Percentiles rank a stretch among this genome's conserved stretches.
Evolutionary conservation across 768 basidiomycete species (phyloP).

Genomic region (Chiua virens): DNA sequence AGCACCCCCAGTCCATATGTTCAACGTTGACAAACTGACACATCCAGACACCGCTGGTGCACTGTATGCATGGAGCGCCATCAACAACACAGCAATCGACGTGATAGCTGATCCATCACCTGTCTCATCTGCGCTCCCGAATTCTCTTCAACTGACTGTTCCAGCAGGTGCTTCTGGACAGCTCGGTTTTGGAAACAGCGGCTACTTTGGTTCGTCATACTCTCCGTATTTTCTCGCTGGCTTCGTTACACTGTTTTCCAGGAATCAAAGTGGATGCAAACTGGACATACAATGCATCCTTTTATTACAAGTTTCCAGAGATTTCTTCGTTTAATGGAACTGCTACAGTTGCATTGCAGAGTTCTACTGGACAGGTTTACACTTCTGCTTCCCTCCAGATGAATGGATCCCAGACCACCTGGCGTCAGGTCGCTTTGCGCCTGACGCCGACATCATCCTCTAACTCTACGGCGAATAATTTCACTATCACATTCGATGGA

Average conservation of each 20-base stretch:
- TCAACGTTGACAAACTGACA: neutral
- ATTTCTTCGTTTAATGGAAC: conserved; percentile 39
- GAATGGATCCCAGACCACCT: conserved; percentile 43
- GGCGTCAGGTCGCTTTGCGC: conserved; percentile 45
- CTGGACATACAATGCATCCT: conserved; percentile 57
- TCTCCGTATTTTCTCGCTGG: neutral
- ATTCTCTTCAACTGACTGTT: conserved; percentile 51
- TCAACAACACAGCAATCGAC: conserved; percentile 42
- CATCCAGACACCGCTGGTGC: conserved; percentile 44
- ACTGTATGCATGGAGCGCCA: conserved; percentile 50
- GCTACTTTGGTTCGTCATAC: conserved; percentile 47
- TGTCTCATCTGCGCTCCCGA: conserved; percentile 57
- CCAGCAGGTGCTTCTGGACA: conserved; percentile 39
- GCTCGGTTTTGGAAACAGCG: conserved; percentile 55
- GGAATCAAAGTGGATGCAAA: conserved; percentile 55
- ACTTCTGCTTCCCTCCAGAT: conserved; percentile 39
- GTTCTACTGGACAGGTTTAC: conserved; percentile 40
- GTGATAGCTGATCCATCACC: conserved; percentile 52
- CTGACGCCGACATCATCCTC: conserved; percentile 44
- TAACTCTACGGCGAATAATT: conserved; percentile 44
- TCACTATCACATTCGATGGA: conserved; percentile 52
- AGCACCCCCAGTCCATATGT: neutral
- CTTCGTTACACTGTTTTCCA: conserved; percentile 4
- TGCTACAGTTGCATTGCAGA: conserved; percentile 46
- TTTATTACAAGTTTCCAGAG: conserved; percentile 54